Evolutionary conservation across 1,284 basidiomycete genomes (phyloP), one percentile per base, ranked within the genome.

Genomic region (Bondarzewia mesenterica): DNA sequence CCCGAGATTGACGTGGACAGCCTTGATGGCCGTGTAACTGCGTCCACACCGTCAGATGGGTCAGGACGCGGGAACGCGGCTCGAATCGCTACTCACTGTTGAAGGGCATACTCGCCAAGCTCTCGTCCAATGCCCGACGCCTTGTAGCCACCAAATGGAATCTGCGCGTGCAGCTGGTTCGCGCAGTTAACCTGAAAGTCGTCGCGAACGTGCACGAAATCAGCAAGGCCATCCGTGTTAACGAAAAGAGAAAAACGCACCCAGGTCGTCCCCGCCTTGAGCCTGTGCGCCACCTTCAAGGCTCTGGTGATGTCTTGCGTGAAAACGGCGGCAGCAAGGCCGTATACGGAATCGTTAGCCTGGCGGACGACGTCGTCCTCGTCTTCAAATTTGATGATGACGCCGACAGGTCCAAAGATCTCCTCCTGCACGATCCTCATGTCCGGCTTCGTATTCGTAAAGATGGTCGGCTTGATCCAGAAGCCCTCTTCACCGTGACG

Each of bases 381-480:
- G 47, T 80, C 73, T 54, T 78, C 69, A 64, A 89, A 89, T 64
- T 84, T 85, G 66, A 84, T 77, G 12, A 89, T 67, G 26, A 85
- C 84, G 49, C 78, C 78, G 44, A 90, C 85, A 40, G 92, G 92
- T 5, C 90, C 92, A 60, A 93, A 93, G 62, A 94, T 93, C 69
- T 96, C 93, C 69, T 96, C 93, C 60, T 77, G 69, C 52, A 89
- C 85, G 61, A 97, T 95, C 69, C 79, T 84, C 87, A 93, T 92
- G 53, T 85, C 75, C 27, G 82, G 74, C 44, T 72, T 77, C 36
- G 80, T 79, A 61, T 93, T 74, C 37, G 84, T 85, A 75, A 95
- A 95, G 66, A 95, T 80, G 29, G 92, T 95, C n/a, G 86, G 89
- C 57, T 77, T 58, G 66, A 89, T 80, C 66, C 80, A 89, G 74